Percentiles rank a stretch among this genome's conserved stretches.
Conservation (phyloP, 176 grass and related monocot species). For the Elaeis guineensis region DNA sequence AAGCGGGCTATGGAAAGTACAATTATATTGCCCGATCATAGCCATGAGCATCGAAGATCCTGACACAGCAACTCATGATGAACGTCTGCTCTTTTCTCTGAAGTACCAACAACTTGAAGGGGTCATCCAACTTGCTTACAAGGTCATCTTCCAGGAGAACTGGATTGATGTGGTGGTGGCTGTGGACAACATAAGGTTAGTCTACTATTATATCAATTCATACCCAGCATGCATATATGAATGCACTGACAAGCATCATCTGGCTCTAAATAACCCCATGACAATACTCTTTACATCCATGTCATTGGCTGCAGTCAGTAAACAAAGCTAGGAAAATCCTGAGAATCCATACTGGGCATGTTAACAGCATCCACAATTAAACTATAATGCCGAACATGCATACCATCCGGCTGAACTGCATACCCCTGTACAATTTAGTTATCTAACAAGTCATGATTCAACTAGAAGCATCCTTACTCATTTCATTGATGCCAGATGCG, state of each 20-base stretch:
- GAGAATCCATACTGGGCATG: too few relatives aligned
- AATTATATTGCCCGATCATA: conserved; percentile 76
- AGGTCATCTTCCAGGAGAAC: conserved; percentile 36
- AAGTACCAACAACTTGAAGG: conserved; percentile 82
- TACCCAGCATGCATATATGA: too few relatives aligned
- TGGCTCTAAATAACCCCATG: too few relatives aligned
- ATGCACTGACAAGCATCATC: too few relatives aligned
- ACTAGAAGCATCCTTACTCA: conserved; percentile 18
- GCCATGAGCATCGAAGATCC: conserved; percentile 69
- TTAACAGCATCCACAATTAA: too few relatives aligned
- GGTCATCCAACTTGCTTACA: conserved; percentile 81
- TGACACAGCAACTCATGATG: conserved; percentile 48
- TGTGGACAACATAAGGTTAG: conserved; percentile 89
- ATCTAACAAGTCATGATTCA: background rate
- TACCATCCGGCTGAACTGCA: too few relatives aligned
- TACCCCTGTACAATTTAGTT: too few relatives aligned
- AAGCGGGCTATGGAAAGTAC: conserved; percentile 76
- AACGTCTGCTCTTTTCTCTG: conserved; percentile 68
- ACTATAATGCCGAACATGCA: too few relatives aligned
- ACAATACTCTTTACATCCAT: too few relatives aligned
- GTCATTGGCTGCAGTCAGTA: too few relatives aligned
- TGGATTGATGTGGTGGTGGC: conserved; percentile 76
- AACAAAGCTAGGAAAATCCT: too few relatives aligned
- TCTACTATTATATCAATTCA: conserved; percentile 2
- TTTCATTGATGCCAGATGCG: conserved; percentile 41